A percentile compares a stretch with the other conserved stretches of the same genome.
Evolutionary conservation across 176 grass and related monocot genomes (phyloP).

Genomic region (Carex scoparia): DNA sequence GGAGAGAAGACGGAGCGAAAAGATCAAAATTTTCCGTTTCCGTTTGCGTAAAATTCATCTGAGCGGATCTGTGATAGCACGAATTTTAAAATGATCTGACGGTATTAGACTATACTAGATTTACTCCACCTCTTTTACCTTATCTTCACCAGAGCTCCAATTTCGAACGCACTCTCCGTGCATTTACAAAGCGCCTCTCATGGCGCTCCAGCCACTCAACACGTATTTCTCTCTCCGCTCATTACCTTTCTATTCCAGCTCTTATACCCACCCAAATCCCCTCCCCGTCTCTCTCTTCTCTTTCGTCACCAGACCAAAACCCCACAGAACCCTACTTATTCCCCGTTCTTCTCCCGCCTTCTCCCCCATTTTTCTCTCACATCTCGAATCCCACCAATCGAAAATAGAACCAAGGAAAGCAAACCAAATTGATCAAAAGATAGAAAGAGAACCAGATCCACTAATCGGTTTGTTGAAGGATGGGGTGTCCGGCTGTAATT

Average conservation of each 20-base stretch:
- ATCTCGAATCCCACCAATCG: conserved; percentile 6
- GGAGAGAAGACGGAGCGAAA: no score
- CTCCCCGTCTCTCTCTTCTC: neutral
- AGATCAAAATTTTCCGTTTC: no score
- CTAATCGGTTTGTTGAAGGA: conserved; percentile 18
- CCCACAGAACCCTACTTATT: conserved; percentile 16
- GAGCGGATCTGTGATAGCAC: no score
- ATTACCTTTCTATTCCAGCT: neutral
- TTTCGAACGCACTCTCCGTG: neutral
- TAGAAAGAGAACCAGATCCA: conserved; percentile 11
- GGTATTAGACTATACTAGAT: no score
- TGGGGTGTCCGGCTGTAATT: neutral
- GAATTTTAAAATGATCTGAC: no score
- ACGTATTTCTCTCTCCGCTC: neutral
- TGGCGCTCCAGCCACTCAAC: neutral
- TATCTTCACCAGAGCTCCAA: neutral
- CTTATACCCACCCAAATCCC: neutral
- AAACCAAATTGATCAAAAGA: neutral
- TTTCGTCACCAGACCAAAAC: neutral
- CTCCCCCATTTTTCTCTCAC: conserved; percentile 24
- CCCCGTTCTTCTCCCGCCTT: conserved; percentile 9
- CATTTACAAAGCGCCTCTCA: neutral
- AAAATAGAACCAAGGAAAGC: neutral
- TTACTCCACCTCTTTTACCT: neutral
- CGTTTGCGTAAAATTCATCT: no score